A percentile compares a stretch with the other conserved stretches of the same genome.
Evolutionary conservation across 1,284 basidiomycete genomes (phyloP).

Genomic region (Microbotryum silenes-acaulis): DNA sequence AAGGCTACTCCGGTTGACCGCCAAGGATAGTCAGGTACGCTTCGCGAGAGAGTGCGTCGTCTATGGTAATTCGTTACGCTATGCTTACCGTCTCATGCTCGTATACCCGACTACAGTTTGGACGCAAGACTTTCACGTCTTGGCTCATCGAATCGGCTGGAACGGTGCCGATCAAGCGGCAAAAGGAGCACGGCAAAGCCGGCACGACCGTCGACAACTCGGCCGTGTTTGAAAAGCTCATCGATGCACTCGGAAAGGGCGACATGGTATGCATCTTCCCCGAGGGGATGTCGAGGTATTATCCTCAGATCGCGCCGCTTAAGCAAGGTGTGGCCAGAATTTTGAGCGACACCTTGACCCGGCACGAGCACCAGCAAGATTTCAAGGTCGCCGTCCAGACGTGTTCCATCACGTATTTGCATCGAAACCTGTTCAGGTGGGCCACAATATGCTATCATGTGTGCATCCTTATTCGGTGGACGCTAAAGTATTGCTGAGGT

Average conservation of each 20-base stretch:
- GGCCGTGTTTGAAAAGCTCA: constrained; percentile 57
- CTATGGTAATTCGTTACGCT: too few relatives aligned
- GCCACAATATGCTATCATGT: constrained; percentile 33
- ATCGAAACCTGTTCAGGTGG: constrained; percentile 62
- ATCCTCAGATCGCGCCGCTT: constrained; percentile 69
- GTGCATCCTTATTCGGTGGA: too few relatives aligned
- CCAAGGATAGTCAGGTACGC: constrained; percentile 60
- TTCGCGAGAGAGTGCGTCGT: too few relatives aligned
- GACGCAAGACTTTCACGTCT: constrained; percentile 67
- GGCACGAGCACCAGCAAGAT: constrained; percentile 50
- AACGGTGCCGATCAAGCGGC: constrained; percentile 67
- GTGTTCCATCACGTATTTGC: constrained; percentile 65
- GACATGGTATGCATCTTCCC: constrained; percentile 74
- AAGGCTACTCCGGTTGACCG: constrained; percentile 70
- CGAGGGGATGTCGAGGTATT: constrained; percentile 72
- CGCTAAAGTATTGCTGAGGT: too few relatives aligned
- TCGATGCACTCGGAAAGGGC: constrained; percentile 64
- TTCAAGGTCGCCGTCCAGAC: constrained; percentile 66
- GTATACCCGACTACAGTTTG: constrained; percentile 46
- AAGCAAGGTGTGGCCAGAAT: constrained; percentile 78
- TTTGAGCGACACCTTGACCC: constrained; percentile 65
- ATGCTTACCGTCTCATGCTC: too few relatives aligned
- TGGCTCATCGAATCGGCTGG: constrained; percentile 81
- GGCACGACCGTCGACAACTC: constrained; percentile 56
- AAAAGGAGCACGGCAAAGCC: constrained; percentile 56